These are phyloP conservation scores for Oxalis stricta DNA, from an alignment of 441 rosid genomes.

Conservation along the genomic window DNA sequence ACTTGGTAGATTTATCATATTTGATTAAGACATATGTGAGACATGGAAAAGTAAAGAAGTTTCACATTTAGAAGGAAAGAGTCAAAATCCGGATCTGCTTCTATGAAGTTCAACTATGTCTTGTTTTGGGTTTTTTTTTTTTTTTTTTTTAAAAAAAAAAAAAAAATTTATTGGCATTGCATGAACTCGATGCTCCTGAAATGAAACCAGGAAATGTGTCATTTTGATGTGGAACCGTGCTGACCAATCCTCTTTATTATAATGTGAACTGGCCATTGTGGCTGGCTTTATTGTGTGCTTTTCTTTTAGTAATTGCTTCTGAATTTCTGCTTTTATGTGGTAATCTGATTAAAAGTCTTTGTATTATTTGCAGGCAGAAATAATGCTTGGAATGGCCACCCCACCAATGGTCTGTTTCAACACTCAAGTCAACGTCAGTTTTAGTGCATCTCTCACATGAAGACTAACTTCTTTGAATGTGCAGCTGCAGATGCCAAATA, in stretches of 20 bases:
- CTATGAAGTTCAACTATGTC: too few species aligned
- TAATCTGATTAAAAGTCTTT: constrained; percentile 5
- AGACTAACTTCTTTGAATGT: constrained; percentile 5
- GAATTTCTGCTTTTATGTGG: neutral
- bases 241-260: neutral
- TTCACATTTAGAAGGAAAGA: too few species aligned
- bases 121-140: too few species aligned
- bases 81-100: too few species aligned
- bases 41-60: too few species aligned
- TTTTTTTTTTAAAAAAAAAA: too few species aligned
- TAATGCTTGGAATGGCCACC: constrained; percentile 77
- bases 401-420: constrained; percentile 65
- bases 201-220: too few species aligned
- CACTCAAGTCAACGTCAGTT: constrained; percentile 8
- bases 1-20: too few species aligned
- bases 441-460: constrained; percentile 10
- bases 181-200: too few species aligned
- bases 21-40: too few species aligned
- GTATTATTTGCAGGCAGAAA: constrained; percentile 47
- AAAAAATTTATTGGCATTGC: too few species aligned
- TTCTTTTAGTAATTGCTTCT: neutral
- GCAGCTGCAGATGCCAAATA: constrained; percentile 70
- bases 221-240: neutral
- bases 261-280: neutral
- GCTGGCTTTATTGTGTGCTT: neutral